Base-by-base conservation (phyloP, 345 rosid genomes). In the Camelina sativa region DNA sequence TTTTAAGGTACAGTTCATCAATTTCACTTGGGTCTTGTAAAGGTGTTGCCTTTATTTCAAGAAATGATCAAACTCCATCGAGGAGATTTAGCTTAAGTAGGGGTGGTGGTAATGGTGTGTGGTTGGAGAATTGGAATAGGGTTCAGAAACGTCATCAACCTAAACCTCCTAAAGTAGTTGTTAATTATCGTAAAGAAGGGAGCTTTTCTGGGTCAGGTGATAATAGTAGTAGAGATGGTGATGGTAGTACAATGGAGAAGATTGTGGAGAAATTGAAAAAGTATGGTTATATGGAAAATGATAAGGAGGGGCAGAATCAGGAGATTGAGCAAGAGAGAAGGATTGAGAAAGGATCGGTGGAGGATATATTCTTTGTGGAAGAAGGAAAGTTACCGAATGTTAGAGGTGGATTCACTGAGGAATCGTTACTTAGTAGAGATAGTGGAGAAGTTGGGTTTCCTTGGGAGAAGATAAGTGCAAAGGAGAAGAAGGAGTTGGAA, bases 201-300 rank as follows among this genome's bases (percentile, higher is more conserved):
- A 50, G 64, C 9, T 64, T 83, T 48, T 79, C 80, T 17, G 74
- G 63, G 76, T 55, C 65, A 38, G 84, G 72, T 70, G 84, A 15
- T 59, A 37, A 40, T 52, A 67, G 10, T 25, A 41, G 72, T 65
- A 51, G 76, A 71, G 71, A 59, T 22, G 25, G 79, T 59, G 76
- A 78, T 44, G 78, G 73, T 51, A 84, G 63, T 72, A 90, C 96
- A 40, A 91, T 94, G 98, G 87, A 82, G 76, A 91, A 81, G 81
- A 90, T 94, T 67, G 88, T 94, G 71, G 85, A 91, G 82, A 94
- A 90, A 69, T 78, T 94, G 87, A 91, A 77, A 83, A 91, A 87
- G 67, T 81, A 83, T 67, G 95, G 97, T 23, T 90, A 84, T 41
- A 35, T 87, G 72, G 91, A 84, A 15, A 84, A 60, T 54, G 88